These are phyloP conservation scores for Stagonosporopsis cucurbitacearum DNA, from an alignment of 2,329 filamentous ascomycete species.

Conservation along the genomic window DNA sequence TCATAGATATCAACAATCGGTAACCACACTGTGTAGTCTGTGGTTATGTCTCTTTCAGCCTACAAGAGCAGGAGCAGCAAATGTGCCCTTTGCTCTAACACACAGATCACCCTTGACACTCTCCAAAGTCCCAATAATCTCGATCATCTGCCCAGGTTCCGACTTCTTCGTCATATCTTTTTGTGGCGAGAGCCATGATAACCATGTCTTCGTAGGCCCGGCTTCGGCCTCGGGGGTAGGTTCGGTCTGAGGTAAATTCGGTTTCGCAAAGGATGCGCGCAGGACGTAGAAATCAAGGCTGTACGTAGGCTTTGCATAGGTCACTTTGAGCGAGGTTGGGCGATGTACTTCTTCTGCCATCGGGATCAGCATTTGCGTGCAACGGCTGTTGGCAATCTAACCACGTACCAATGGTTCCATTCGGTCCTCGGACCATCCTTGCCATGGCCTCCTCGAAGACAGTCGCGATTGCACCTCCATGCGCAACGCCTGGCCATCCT, in stretches of 20 bases:
- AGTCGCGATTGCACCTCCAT: conserved; percentile 74
- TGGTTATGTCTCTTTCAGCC: neutral
- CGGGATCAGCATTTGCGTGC: neutral
- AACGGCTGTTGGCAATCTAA: neutral
- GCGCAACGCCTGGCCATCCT: conserved; percentile 75
- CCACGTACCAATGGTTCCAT: conserved; percentile 35
- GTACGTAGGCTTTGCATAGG: conserved; percentile 67
- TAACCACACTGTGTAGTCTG: neutral
- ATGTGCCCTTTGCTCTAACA: conserved; percentile 60
- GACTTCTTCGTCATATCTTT: conserved; percentile 56
- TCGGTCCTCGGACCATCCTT: conserved; percentile 65
- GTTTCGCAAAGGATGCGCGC: conserved; percentile 52
- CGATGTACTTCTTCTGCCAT: conserved; percentile 33
- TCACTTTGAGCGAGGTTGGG: conserved; percentile 55
- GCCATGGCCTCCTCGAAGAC: conserved; percentile 73
- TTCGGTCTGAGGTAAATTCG: conserved; percentile 32
- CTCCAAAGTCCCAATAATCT: conserved; percentile 63
- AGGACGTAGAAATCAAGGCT: conserved; percentile 70
- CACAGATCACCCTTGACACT: conserved; percentile 62
- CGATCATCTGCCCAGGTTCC: conserved; percentile 44
- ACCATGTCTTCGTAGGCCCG: conserved; percentile 37
- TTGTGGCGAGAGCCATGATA: conserved; percentile 39
- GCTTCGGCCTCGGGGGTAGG: conserved; percentile 34
- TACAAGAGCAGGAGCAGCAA: conserved; percentile 14
- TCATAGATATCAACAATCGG: neutral